These are phyloP conservation scores for Hemileia vastatrix DNA, from an alignment of 1,284 basidiomycete genomes.

Conservation along the genomic window DNA sequence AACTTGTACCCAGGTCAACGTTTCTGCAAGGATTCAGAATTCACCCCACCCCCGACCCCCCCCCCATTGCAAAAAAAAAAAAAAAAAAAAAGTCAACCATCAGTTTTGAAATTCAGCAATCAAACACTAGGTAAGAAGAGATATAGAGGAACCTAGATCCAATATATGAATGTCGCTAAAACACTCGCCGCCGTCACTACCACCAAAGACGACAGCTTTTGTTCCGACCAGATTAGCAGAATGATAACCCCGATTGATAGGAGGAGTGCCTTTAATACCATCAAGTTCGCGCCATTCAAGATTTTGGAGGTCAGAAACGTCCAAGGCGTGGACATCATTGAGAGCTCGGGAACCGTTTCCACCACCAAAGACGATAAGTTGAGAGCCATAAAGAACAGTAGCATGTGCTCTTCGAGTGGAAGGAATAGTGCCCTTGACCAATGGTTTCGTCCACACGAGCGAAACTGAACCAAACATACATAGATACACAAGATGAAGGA, in stretches of 20 bases:
- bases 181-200: conserved; percentile 20
- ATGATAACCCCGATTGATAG: conserved; percentile 29
- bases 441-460: conserved; percentile 25
- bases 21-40: conserved; percentile 20
- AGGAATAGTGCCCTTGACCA: conserved; percentile 24
- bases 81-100: neutral
- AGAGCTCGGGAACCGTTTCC: conserved; percentile 32
- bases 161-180: conserved; percentile 23
- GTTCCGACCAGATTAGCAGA: conserved; percentile 12
- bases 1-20: conserved; percentile 28
- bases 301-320: conserved; percentile 25
- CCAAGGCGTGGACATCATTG: conserved; percentile 27
- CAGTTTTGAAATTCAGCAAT: conserved; percentile 1
- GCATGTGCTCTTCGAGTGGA: conserved; percentile 31
- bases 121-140: no score
- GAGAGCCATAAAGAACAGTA: conserved; percentile 25
- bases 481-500: neutral
- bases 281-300: conserved; percentile 25
- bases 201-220: conserved; percentile 22
- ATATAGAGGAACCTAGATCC: no score
- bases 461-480: conserved; percentile 10
- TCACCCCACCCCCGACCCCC: no score
- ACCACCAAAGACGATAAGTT: conserved; percentile 32
- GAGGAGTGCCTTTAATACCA: conserved; percentile 24
- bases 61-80: no score